Evolutionary conservation across 148 eudicot species (phyloP), one percentile per base, ranked within the genome.

Genomic region (Polygonum aviculare): DNA sequence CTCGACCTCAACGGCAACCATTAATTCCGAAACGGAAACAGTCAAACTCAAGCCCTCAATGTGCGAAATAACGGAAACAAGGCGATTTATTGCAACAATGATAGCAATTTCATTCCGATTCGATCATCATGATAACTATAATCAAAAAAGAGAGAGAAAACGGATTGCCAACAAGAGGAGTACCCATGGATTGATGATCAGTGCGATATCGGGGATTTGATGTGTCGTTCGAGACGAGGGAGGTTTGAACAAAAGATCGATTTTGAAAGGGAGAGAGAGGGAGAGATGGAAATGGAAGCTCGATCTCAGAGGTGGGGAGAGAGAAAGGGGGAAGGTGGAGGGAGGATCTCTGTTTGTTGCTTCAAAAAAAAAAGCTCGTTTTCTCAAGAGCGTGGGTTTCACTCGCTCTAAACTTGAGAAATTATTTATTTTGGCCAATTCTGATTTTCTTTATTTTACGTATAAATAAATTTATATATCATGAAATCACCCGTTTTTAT

Each of bases 141-240:
- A 74, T 62, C 38, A 77, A 31, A 72, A 50, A 15, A 35, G 12
- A 10, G 1, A 45, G 11, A n/a, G 45, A 63, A 0, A 14, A 60
- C 19, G 51, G 69, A 36, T 15, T 14, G 72, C 36, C 36, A 33
- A 41, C 72, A 41, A 33, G 35, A 44, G 0, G 39, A 65, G 18
- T 84, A 84, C 86, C 86, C 84, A 84, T 84, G 14, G 70, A 18
- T 78, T 50, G 45, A 67, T 79, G 81, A 76, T 79, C 77, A 78
- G 35, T 22, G 55, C 19, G 44, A 22, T 12, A 67, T 63, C 52
- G 75, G 51, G 31, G 79, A 76, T 73, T 67, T 69, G 79, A 77
- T 73, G 75, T 2, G 15, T 60, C 60, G 85, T 70, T 82, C n/a
- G 33, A 26, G 55, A 55, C 22, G 40, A 8, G 19, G 72, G 72